These are phyloP conservation scores for Trametes gibbosa DNA, from an alignment of 768 basidiomycete genomes.

Conservation along the genomic window DNA sequence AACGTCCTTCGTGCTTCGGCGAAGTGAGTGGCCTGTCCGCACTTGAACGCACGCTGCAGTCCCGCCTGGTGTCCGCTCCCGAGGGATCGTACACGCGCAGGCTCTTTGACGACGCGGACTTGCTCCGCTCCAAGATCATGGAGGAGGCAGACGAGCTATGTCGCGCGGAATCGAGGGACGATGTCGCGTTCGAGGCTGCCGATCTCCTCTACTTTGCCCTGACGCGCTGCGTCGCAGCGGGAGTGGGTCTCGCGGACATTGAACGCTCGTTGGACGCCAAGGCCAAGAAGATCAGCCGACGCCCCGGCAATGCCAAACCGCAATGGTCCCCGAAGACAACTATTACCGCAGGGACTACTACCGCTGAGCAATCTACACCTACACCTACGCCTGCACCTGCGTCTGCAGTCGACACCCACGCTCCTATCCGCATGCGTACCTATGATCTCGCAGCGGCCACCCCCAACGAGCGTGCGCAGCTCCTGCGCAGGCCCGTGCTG, in stretches of 20 bases:
- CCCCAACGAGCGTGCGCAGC: constrained; percentile 52
- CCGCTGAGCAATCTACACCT: constrained; percentile 17
- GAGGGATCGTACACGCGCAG: constrained; percentile 90
- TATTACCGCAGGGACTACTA: constrained; percentile 17
- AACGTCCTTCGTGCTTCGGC: constrained; percentile 89
- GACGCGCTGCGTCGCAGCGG: constrained; percentile 77
- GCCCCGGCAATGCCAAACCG: constrained; percentile 90
- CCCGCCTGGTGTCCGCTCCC: constrained; percentile 73
- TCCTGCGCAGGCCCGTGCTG: constrained; percentile 88
- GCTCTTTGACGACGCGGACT: constrained; percentile 74
- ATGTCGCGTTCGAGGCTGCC: constrained; percentile 92
- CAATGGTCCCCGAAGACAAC: constrained; percentile 50
- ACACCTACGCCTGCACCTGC: constrained; percentile 23
- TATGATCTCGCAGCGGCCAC: constrained; percentile 52
- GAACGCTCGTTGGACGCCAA: constrained; percentile 82
- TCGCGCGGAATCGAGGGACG: constrained; percentile 68
- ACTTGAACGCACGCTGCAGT: constrained; percentile 74
- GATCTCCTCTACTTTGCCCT: constrained; percentile 93
- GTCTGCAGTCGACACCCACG: constrained; percentile 31
- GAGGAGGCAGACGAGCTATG: constrained; percentile 99
- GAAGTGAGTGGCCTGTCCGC: constrained; percentile 71
- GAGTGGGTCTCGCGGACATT: constrained; percentile 80
- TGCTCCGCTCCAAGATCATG: constrained; percentile 93
- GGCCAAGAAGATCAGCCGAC: constrained; percentile 80
- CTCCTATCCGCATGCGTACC: constrained; percentile 75